Conservation (phyloP, 2,329 filamentous ascomycete genomes). For the Xylaria sp. region DNA sequence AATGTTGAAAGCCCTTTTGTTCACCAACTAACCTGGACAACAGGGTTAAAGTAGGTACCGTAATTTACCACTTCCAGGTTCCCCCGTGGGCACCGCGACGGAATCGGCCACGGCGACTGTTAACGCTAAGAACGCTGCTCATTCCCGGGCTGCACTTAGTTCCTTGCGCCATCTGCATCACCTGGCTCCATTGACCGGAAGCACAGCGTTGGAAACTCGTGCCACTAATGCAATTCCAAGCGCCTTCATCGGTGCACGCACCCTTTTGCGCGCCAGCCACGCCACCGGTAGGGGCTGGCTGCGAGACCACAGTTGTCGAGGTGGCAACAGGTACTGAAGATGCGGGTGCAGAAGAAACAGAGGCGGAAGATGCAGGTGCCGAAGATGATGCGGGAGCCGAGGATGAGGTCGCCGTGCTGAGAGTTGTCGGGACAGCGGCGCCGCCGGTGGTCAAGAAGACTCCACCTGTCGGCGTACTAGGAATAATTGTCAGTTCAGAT, state of each 20-base stretch:
- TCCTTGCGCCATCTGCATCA: slow-evolving; percentile 62
- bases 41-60: not conserved
- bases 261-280: slow-evolving; percentile 43
- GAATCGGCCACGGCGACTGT: slow-evolving; percentile 38
- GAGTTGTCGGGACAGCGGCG: slow-evolving; percentile 42
- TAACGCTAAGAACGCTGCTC: slow-evolving; percentile 41
- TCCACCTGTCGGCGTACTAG: slow-evolving; percentile 52
- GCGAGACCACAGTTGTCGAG: slow-evolving; percentile 34
- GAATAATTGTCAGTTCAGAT: slow-evolving; percentile 41
- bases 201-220: slow-evolving; percentile 70
- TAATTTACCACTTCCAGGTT: slow-evolving; percentile 16
- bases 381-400: slow-evolving; percentile 26
- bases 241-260: slow-evolving; percentile 63
- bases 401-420: slow-evolving; percentile 37
- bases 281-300: slow-evolving; percentile 40
- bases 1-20: slow-evolving; percentile 7
- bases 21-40: not conserved
- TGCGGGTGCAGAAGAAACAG: slow-evolving; percentile 22
- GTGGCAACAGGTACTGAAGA: slow-evolving; percentile 36
- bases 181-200: slow-evolving; percentile 64
- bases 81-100: slow-evolving; percentile 20
- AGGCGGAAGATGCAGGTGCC: slow-evolving; percentile 22
- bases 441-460: slow-evolving; percentile 54
- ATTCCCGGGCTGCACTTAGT: slow-evolving; percentile 59
- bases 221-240: slow-evolving; percentile 68